Conservation (phyloP, 805 yeast species). For the Candida silvicultrix region DNA sequence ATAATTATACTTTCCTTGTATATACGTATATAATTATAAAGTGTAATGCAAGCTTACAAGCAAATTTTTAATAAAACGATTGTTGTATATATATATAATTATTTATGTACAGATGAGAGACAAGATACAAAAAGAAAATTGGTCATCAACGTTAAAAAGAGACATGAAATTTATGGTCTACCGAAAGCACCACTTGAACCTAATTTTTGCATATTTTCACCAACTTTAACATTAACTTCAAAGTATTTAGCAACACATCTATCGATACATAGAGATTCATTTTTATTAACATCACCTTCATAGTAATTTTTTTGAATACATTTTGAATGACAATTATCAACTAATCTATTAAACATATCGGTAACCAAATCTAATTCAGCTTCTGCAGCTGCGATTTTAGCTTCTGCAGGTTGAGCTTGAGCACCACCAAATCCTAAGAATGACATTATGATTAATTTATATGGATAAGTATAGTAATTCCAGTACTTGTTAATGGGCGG, state of each 20-base stretch:
- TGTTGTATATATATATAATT: no score
- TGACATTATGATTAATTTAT: constrained; percentile 37
- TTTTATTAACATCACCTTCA: constrained; percentile 71
- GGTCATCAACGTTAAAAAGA: no score
- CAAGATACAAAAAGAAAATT: neutral
- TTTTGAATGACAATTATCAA: constrained; percentile 82
- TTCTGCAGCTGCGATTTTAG: constrained; percentile 86
- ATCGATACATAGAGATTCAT: constrained; percentile 83
- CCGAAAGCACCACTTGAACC: constrained; percentile 38
- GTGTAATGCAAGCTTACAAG: no score
- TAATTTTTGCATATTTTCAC: constrained; percentile 62
- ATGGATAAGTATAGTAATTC: no score
- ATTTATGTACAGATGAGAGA: neutral
- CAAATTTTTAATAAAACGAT: no score
- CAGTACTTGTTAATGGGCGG: no score
- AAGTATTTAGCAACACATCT: constrained; percentile 95
- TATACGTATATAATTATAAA: constrained; percentile 1
- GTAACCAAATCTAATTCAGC: constrained; percentile 96
- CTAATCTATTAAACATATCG: constrained; percentile 92
- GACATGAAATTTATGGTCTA: constrained; percentile 12
- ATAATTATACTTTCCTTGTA: constrained; percentile 7
- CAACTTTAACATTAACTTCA: constrained; percentile 90
- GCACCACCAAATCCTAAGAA: constrained; percentile 71
- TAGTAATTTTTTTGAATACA: constrained; percentile 65
- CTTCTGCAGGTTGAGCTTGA: constrained; percentile 63